Conservation (phyloP, 306 rosid species). For the Myrica gale region DNA sequence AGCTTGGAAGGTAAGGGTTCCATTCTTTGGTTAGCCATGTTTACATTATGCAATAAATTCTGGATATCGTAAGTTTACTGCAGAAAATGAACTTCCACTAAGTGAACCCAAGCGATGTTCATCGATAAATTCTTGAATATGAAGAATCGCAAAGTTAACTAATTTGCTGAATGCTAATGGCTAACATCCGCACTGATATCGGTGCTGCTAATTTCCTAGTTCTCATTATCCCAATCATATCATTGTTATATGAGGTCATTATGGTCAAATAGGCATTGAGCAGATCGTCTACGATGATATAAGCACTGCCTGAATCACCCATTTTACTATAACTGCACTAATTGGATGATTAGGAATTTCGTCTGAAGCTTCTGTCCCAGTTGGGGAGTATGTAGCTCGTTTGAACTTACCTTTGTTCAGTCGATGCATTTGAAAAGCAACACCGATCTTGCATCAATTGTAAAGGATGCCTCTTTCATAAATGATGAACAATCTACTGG, state of each 20-base stretch:
- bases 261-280: neutral
- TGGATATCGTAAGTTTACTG: neutral
- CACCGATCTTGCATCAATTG: neutral
- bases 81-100: neutral
- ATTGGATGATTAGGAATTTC: neutral
- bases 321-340: neutral
- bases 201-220: neutral
- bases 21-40: neutral
- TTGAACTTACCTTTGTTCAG: neutral
- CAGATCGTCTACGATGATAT: neutral
- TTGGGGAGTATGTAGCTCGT: neutral
- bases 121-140: neutral
- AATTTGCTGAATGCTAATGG: neutral
- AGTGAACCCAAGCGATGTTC: neutral
- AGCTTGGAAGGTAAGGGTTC: constrained; percentile 64
- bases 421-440: neutral
- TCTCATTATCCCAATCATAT: neutral
- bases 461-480: neutral
- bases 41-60: neutral
- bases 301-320: neutral
- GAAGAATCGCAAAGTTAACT: neutral
- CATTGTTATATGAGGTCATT: neutral
- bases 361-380: neutral
- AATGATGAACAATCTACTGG: neutral
- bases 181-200: neutral